Percentiles rank a stretch among this genome's conserved stretches.
These are phyloP conservation scores for Zasmidium cellare DNA, from an alignment of 2,329 filamentous ascomycete species.

Conservation along the genomic window DNA sequence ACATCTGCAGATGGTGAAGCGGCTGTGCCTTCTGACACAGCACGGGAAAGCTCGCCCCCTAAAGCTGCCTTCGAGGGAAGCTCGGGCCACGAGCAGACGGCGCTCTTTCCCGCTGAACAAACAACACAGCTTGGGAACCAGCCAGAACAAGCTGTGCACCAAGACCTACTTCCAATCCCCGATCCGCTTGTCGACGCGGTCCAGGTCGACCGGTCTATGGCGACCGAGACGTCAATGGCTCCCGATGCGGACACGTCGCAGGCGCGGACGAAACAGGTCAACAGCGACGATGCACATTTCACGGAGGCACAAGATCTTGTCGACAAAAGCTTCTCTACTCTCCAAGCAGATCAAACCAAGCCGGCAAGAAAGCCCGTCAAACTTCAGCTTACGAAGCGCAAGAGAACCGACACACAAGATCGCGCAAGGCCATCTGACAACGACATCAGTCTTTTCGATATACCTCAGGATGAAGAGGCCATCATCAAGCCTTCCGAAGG, in stretches of 20 bases:
- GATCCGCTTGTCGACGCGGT: neutral
- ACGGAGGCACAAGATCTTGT: conserved; percentile 19
- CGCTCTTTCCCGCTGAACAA: neutral
- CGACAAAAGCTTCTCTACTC: conserved; percentile 16
- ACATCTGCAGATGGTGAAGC: neutral
- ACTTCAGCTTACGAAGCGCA: neutral
- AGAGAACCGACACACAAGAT: neutral
- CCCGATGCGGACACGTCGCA: neutral
- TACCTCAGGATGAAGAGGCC: neutral
- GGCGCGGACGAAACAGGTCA: neutral
- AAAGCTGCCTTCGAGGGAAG: neutral
- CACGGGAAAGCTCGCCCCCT: too few relatives aligned
- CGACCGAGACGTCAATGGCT: neutral
- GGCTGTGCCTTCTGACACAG: too few relatives aligned
- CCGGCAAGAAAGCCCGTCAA: conserved; percentile 2
- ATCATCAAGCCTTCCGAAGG: neutral
- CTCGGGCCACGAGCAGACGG: neutral
- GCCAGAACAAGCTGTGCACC: neutral
- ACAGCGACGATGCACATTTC: neutral
- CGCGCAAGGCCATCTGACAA: neutral
- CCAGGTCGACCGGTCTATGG: too few relatives aligned
- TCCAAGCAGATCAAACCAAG: neutral
- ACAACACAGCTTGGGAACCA: neutral
- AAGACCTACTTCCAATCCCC: neutral
- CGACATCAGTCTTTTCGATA: neutral